Evolutionary conservation across 2,329 filamentous ascomycete genomes (phyloP).

Genomic region (Fonsecaea nubica): DNA sequence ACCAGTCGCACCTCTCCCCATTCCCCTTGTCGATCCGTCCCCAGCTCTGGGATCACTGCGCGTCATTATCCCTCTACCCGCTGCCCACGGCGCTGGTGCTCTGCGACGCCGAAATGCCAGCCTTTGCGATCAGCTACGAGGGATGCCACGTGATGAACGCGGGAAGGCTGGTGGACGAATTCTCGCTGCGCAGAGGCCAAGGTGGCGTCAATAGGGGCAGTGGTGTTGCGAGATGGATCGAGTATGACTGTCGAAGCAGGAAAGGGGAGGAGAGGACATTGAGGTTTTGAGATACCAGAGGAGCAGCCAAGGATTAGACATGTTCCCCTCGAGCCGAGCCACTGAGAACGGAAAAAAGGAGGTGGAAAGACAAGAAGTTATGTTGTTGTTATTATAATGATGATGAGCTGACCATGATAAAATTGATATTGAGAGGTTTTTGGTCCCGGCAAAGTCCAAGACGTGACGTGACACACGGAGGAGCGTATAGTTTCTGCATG

Average conservation of each 20-base stretch:
- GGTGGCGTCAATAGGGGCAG: constrained; percentile 9
- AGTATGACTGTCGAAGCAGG: constrained; percentile 75
- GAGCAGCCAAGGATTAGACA: too few relatives aligned
- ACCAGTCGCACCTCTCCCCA: constrained; percentile 86
- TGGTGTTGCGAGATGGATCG: constrained; percentile 78
- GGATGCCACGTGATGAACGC: constrained; percentile 97
- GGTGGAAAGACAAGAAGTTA: too few relatives aligned
- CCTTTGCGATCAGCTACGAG: constrained; percentile 90
- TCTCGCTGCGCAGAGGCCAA: constrained; percentile 55
- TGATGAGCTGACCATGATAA: too few relatives aligned
- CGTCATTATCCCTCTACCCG: constrained; percentile 81
- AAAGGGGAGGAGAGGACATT: constrained; percentile 69
- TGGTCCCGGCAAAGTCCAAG: too few relatives aligned
- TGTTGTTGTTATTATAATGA: too few relatives aligned
- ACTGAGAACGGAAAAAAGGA: too few relatives aligned
- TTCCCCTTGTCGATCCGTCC: constrained; percentile 82
- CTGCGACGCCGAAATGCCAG: constrained; percentile 78
- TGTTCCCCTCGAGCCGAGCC: too few relatives aligned
- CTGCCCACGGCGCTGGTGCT: constrained; percentile 83
- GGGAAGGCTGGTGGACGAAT: constrained; percentile 66
- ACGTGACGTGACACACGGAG: too few relatives aligned
- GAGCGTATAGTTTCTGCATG: too few relatives aligned
- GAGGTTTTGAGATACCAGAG: constrained; percentile 55
- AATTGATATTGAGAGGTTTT: too few relatives aligned
- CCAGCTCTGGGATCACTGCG: constrained; percentile 86